Evolutionary conservation across 2,329 filamentous ascomycete genomes (phyloP), one percentile per base, ranked within the genome.

Genomic region (Thermoascus crustaceus): DNA sequence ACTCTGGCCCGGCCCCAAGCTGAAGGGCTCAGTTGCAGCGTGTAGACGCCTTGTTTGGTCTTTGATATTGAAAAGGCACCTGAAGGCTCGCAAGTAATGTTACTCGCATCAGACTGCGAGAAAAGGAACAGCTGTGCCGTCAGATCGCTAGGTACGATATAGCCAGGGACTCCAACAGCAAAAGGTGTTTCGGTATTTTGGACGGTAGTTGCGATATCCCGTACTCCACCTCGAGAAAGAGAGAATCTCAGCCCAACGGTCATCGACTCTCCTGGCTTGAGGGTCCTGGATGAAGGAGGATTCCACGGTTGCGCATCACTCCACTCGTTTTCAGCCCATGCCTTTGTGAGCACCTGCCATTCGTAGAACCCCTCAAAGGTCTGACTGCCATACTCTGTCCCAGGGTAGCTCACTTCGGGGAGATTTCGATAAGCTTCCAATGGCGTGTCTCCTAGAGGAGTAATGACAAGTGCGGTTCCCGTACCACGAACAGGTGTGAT

Each of bases 341-440:
- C 73, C 37, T 67, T 62, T 8, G 64, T 69, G 34, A 73, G 60
- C 0, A 71, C 63, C 44, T 76, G 69, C 73, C 73, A 79, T 43
- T 76, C 73, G 39, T 78, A 79, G 41, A 73, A 68, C 0, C 74
- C 75, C 45, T 79, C 75, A 39, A 73, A 79, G 0, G 67, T 72
- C 43, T 78, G 74, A 30, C 66, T 71, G 4, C 58, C 61, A 46
- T 77, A 76, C 7, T 42, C 47, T 0, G 63, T 63, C 7, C 49
- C 55, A 0, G 60, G 55, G 17, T 61, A 60, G 2, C 45, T 54
- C 0, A 59, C 52, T 48, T 78, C 75, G 0, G 43, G 26, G 0
- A 79, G 58, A 37, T 72, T 71, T 5, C 71, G 58, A 54, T 74
- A 78, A 2, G 70, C 74, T 46, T 78, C 73, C 10, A 78, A 55